Percentiles rank a stretch among this genome's conserved stretches.
phyloP scores from a whole-genome alignment of 106 monocot species.

The Vanilla planifolia region DNA sequence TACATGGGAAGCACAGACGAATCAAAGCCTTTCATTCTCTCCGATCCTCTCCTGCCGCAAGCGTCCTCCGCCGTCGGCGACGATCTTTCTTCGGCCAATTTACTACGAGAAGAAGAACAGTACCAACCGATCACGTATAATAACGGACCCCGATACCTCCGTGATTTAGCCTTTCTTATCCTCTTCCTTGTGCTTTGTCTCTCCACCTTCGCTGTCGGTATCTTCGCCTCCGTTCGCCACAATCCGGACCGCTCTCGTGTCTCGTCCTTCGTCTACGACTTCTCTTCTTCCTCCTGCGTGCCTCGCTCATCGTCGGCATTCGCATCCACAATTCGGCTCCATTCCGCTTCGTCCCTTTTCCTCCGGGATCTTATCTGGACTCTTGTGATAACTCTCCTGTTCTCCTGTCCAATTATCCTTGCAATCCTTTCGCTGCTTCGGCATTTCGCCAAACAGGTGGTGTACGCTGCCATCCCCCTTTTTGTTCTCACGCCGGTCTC shows the following conservation, averaged over 20 bases:
- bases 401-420: constrained; percentile 34
- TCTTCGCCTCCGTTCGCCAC: constrained; percentile 41
- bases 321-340: constrained; percentile 14
- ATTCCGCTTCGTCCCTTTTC: constrained; percentile 12
- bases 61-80: not conserved
- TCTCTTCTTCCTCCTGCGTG: constrained; percentile 26
- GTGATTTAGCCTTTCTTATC: constrained; percentile 53
- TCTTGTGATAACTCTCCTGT: constrained; percentile 53
- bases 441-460: constrained; percentile 51
- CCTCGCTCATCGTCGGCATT: constrained; percentile 2
- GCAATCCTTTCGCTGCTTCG: constrained; percentile 50
- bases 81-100: not conserved
- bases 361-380: constrained; percentile 42
- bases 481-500: constrained; percentile 54
- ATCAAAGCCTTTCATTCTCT: constrained; percentile 16
- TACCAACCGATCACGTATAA: constrained; percentile 64
- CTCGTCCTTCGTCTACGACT: constrained; percentile 32
- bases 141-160: constrained; percentile 49
- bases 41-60: constrained; percentile 24
- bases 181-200: constrained; percentile 57
- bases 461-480: constrained; percentile 67
- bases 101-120: constrained; percentile 14
- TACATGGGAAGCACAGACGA: constrained; percentile 37
- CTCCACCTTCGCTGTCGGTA: constrained; percentile 40
- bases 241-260: constrained; percentile 33